Evolutionary conservation across 2,329 filamentous ascomycete species (phyloP).

Genomic region (Juglanconis juglandina): DNA sequence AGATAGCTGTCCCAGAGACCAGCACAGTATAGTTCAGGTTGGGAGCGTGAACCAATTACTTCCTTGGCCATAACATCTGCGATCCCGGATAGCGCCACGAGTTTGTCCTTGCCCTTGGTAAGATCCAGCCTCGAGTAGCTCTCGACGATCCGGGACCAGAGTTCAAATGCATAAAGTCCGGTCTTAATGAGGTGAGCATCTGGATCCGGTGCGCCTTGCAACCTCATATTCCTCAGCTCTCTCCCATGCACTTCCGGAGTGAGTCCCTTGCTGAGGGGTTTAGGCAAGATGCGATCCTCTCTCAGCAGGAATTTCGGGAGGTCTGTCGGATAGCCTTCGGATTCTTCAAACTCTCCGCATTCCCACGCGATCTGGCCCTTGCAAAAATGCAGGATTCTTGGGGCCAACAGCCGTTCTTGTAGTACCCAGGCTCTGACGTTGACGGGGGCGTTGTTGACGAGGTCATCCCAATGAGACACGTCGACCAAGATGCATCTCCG

Average conservation of each 20-base stretch:
- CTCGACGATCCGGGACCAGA: constrained; percentile 4
- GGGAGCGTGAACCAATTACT: not conserved
- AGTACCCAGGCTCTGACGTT: constrained; percentile 23
- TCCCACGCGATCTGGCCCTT: constrained; percentile 21
- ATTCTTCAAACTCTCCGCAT: constrained; percentile 14
- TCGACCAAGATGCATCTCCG: not conserved
- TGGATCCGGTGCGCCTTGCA: not conserved
- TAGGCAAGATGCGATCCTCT: not conserved
- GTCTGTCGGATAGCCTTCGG: not conserved
- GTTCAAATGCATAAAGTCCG: not conserved
- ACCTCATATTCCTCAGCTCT: not conserved
- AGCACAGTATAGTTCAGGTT: not conserved
- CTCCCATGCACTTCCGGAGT: not conserved
- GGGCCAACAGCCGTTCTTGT: constrained; percentile 23
- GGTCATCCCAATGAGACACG: constrained; percentile 2
- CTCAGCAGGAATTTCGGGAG: not conserved
- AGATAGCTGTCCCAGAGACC: not conserved
- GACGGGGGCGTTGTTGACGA: constrained; percentile 5
- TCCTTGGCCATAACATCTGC: not conserved
- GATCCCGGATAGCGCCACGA: constrained; percentile 11
- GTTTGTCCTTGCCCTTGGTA: constrained; percentile 4
- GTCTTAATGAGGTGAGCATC: not conserved
- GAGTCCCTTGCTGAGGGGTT: not conserved
- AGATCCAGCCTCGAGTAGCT: constrained; percentile 1
- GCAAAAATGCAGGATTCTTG: constrained; percentile 22